Evolutionary conservation across 768 basidiomycete species (phyloP), one percentile per base, ranked within the genome.

Genomic region (Suillus discolor): DNA sequence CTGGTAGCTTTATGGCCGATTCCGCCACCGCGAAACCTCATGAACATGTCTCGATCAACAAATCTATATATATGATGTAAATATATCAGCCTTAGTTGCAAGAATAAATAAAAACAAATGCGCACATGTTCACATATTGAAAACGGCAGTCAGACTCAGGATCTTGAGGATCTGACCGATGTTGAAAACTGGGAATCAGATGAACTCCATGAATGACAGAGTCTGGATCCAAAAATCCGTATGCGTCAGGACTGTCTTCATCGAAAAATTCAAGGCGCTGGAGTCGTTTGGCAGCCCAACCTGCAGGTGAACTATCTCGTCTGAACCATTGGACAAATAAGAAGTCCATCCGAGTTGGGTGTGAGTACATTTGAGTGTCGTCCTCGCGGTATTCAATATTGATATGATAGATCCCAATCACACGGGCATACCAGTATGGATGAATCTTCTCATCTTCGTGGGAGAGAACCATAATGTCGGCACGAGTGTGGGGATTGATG

Each of bases 201-300:
- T 85, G 83, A 6, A 66, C 70, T 0, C 69, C 78, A 1, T 77
- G 77, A 57, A 85, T 68, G 6, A 85, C 75, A 0, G 72, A 65
- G 2, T 61, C 60, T 0, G 83, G 84, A 67, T 85, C 78, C 2
- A 85, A 31, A 65, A 85, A 85, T 1, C 83, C 81, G n/a, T n/a
- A n/a, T n/a, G n/a, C n/a, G n/a, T n/a, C n/a, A n/a, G n/a, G n/a
- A n/a, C n/a, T n/a, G n/a, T n/a, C n/a, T n/a, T n/a, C n/a, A n/a
- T n/a, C n/a, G n/a, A n/a, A n/a, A n/a, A n/a, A n/a, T n/a, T n/a
- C n/a, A n/a, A n/a, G n/a, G n/a, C n/a, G n/a, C n/a, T n/a, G n/a
- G n/a, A n/a, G n/a, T n/a, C n/a, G n/a, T n/a, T n/a, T n/a, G n/a
- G n/a, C n/a, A n/a, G n/a, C n/a, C n/a, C n/a, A n/a, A n/a, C n/a